Conservation (phyloP, 352 stramenopile genomes). For the Globisporangium alternatum region DNA sequence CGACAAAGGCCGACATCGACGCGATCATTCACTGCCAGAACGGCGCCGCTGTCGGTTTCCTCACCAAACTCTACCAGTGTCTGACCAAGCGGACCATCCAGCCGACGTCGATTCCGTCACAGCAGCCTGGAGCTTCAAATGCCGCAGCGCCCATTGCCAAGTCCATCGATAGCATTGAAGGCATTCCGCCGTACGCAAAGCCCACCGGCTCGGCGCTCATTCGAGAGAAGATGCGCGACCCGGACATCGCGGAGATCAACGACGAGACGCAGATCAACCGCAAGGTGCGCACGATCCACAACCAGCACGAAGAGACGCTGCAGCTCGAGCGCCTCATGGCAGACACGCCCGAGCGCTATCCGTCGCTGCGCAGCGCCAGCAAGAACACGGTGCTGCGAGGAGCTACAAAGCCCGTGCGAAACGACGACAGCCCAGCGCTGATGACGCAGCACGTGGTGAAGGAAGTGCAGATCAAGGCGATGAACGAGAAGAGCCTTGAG, state of each 20-base stretch:
- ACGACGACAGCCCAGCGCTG: constrained; percentile 53
- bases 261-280: constrained; percentile 70
- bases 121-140: constrained; percentile 11
- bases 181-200: constrained; percentile 80
- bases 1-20: constrained; percentile 58
- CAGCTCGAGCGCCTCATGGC: constrained; percentile 76
- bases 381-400: constrained; percentile 63
- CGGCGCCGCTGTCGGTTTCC: constrained; percentile 75
- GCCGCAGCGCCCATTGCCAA: constrained; percentile 26
- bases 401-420: constrained; percentile 62
- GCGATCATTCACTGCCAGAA: constrained; percentile 90
- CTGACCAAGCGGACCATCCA: constrained; percentile 89
- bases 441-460: constrained; percentile 80
- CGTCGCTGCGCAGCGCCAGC: constrained; percentile 52
- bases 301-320: constrained; percentile 74
- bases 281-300: constrained; percentile 59
- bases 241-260: constrained; percentile 66
- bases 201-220: constrained; percentile 81
- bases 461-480: constrained; percentile 89
- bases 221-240: constrained; percentile 73
- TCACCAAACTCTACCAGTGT: constrained; percentile 89
- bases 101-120: constrained; percentile 27
- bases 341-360: constrained; percentile 56
- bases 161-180: constrained; percentile 27
- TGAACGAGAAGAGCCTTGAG: constrained; percentile 82